Percentiles rank a stretch among this genome's conserved stretches.
Evolutionary conservation across 768 basidiomycete species (phyloP).

Genomic region (Strobilomyces confusus): DNA sequence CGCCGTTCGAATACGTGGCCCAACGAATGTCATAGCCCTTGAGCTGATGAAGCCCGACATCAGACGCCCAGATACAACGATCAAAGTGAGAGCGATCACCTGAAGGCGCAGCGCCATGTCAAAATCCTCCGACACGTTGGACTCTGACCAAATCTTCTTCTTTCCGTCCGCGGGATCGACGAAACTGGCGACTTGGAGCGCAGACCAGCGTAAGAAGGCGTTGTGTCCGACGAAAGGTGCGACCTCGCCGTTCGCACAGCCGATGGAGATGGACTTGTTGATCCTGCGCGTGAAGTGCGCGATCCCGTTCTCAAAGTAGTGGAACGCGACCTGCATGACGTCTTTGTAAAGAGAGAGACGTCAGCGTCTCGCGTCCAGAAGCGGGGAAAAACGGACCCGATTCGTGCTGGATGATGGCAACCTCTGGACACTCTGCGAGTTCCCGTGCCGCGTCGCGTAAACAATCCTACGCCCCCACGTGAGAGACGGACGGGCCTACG

Average conservation of each 20-base stretch:
- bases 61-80: constrained; percentile 58
- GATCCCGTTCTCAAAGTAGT: constrained; percentile 91
- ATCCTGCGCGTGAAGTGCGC: constrained; percentile 91
- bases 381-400: constrained; percentile 43
- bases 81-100: constrained; percentile 17
- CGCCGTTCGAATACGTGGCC: constrained; percentile 84
- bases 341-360: constrained; percentile 37
- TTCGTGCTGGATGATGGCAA: constrained; percentile 90
- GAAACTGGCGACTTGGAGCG: constrained; percentile 84
- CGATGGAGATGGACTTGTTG: constrained; percentile 78
- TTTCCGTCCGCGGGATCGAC: constrained; percentile 48
- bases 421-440: constrained; percentile 75
- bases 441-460: constrained; percentile 88
- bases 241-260: constrained; percentile 75
- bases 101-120: constrained; percentile 62
- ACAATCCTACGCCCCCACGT: constrained; percentile 56
- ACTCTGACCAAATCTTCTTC: constrained; percentile 73
- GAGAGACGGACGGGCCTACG: background rate
- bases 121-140: constrained; percentile 68
- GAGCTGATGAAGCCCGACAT: constrained; percentile 25
- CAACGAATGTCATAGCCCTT: constrained; percentile 37
- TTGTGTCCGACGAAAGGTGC: constrained; percentile 82
- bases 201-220: constrained; percentile 86
- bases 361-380: constrained; percentile 23
- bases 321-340: constrained; percentile 85